phyloP scores from a whole-genome alignment of 2,329 filamentous ascomycete genomes.

The Cladosporium sp. region DNA sequence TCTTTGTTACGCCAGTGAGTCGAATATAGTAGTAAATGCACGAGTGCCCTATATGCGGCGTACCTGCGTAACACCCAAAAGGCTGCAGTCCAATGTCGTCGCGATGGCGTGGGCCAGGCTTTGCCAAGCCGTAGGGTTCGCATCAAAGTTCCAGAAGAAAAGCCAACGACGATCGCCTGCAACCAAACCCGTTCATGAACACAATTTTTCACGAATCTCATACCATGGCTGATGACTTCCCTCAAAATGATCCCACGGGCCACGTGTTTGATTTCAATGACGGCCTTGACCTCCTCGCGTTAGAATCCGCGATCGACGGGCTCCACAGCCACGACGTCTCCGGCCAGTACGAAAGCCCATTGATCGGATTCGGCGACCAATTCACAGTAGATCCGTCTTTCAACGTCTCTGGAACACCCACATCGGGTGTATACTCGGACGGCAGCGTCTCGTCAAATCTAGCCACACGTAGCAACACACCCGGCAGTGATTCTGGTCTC shows the following conservation, averaged over 20 bases:
- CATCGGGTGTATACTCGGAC: not conserved
- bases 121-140: not conserved
- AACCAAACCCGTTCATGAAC: not conserved
- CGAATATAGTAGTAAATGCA: too few relatives aligned
- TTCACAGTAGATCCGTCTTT: not conserved
- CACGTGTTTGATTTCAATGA: not conserved
- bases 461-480: slow-evolving; percentile 5
- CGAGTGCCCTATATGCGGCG: too few relatives aligned
- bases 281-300: not conserved
- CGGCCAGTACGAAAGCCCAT: not conserved
- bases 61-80: too few relatives aligned
- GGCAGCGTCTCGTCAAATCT: not conserved
- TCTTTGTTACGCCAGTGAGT: too few relatives aligned
- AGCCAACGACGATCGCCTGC: not conserved
- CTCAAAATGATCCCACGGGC: not conserved
- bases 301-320: not conserved
- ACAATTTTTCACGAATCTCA: not conserved
- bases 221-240: not conserved
- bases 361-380: not conserved
- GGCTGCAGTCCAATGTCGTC: too few relatives aligned
- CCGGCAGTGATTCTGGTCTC: not conserved
- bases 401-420: not conserved
- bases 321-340: not conserved
- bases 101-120: too few relatives aligned
- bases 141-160: not conserved